A percentile compares a stretch with the other conserved stretches of the same genome.
phyloP scores from a whole-genome alignment of 768 basidiomycete genomes.

The Suillus ampliporus region DNA sequence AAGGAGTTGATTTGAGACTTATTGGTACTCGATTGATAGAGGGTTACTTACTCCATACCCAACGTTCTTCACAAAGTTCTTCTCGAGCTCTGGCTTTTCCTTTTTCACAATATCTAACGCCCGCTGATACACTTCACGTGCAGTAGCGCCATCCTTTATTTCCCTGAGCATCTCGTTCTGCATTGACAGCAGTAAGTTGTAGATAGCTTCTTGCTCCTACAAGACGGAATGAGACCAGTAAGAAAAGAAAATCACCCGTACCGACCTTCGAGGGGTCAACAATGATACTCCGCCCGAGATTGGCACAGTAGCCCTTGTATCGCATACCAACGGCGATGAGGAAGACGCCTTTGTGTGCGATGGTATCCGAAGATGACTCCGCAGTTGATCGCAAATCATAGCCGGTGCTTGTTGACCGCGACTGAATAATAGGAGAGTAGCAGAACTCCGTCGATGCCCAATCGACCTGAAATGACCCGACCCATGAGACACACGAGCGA shows the following conservation, averaged over 20 bases:
- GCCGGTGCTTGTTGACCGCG: constrained; percentile 78
- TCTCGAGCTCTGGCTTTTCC: constrained; percentile 83
- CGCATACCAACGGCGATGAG: constrained; percentile 87
- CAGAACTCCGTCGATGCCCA: constrained; percentile 92
- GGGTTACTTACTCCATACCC: constrained; percentile 78
- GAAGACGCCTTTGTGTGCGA: constrained; percentile 89
- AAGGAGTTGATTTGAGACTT: constrained; percentile 9
- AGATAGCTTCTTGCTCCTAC: constrained; percentile 92
- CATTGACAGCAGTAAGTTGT: constrained; percentile 75
- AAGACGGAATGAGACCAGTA: constrained; percentile 5
- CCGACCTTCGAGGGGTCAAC: constrained; percentile 89
- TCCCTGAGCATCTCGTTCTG: constrained; percentile 76
- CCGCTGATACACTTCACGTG: constrained; percentile 84
- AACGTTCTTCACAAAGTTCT: constrained; percentile 84
- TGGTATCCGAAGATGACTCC: constrained; percentile 81
- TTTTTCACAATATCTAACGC: constrained; percentile 72
- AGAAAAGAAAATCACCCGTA: constrained; percentile 5
- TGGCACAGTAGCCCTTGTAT: constrained; percentile 92
- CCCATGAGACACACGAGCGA: constrained; percentile 8
- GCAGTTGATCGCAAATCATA: constrained; percentile 91
- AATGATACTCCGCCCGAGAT: constrained; percentile 92
- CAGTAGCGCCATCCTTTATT: constrained; percentile 78
- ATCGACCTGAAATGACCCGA: constrained; percentile 74
- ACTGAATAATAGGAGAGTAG: constrained; percentile 96
- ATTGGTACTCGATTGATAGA: background rate